Percentiles rank a stretch among this genome's conserved stretches.
phyloP scores from a whole-genome alignment of 2,329 filamentous ascomycete genomes.

The Diaporthe citri region DNA sequence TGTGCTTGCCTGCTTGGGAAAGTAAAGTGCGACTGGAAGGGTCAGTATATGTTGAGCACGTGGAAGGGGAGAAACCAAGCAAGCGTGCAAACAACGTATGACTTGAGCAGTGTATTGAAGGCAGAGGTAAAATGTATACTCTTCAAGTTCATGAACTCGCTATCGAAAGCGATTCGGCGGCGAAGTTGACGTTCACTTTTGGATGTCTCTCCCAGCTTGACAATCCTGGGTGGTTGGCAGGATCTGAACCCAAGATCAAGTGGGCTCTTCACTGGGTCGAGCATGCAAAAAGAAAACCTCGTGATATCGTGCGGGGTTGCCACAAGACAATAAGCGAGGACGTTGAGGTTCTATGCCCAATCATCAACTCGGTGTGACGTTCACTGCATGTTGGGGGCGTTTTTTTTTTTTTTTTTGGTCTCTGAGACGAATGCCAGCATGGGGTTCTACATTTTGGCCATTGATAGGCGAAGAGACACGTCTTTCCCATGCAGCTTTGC shows the following conservation, averaged over 20 bases:
- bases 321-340: neutral
- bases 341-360: neutral
- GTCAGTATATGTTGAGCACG: neutral
- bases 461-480: too few relatives aligned
- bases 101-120: too few relatives aligned
- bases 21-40: too few relatives aligned
- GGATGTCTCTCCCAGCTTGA: neutral
- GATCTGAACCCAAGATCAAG: neutral
- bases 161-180: too few relatives aligned
- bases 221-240: neutral
- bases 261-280: neutral
- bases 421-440: neutral
- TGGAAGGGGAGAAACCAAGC: too few relatives aligned
- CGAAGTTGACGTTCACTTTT: neutral
- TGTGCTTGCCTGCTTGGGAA: neutral
- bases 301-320: slow-evolving; percentile 16
- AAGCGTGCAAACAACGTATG: too few relatives aligned
- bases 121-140: too few relatives aligned
- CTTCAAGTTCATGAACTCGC: too few relatives aligned
- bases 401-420: neutral
- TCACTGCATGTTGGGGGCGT: neutral
- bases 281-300: neutral
- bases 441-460: neutral
- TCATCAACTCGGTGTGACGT: neutral
- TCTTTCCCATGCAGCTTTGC: neutral